Evolutionary conservation across 768 basidiomycete genomes (phyloP).

Genomic region (Astraeus odoratus): DNA sequence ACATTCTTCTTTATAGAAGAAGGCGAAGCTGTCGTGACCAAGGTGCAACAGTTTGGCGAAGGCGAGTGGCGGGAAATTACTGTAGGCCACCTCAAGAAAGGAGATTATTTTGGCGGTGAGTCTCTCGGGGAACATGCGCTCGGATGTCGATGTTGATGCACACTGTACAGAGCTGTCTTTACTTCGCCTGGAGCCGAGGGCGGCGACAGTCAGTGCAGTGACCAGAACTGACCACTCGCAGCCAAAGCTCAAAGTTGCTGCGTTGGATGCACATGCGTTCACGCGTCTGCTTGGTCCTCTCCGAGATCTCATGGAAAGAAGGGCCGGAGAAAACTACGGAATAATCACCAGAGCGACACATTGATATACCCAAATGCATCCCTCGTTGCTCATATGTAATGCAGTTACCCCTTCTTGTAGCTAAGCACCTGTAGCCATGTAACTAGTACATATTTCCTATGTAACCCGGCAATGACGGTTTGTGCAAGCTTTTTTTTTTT

Average conservation of each 20-base stretch:
- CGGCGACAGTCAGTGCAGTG: slow-evolving; percentile 91
- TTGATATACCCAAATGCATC: slow-evolving; percentile 9
- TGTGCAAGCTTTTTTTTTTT: no score
- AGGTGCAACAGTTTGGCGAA: slow-evolving; percentile 54
- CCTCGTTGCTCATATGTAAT: background rate
- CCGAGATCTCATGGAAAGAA: slow-evolving; percentile 88
- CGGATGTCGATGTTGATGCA: slow-evolving; percentile 4
- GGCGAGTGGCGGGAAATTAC: slow-evolving; percentile 56
- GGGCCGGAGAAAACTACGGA: slow-evolving; percentile 72
- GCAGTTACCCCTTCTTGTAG: no score
- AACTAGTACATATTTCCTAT: background rate
- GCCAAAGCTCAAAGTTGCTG: slow-evolving; percentile 85
- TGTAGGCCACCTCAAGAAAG: slow-evolving; percentile 75
- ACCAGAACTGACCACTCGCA: slow-evolving; percentile 34
- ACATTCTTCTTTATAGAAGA: slow-evolving; percentile 98
- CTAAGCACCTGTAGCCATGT: no score
- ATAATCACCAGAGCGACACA: slow-evolving; percentile 27
- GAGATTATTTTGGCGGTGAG: slow-evolving; percentile 98
- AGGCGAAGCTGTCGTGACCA: slow-evolving; percentile 83
- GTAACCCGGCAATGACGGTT: background rate
- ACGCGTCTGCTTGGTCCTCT: slow-evolving; percentile 89
- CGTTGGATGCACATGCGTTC: slow-evolving; percentile 88
- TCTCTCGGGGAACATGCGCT: background rate
- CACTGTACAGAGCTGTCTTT: slow-evolving; percentile 73
- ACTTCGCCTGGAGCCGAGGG: slow-evolving; percentile 81